Evolutionary conservation across 2,329 filamentous ascomycete species (phyloP).

Genomic region (Boeremia lycopersici): DNA sequence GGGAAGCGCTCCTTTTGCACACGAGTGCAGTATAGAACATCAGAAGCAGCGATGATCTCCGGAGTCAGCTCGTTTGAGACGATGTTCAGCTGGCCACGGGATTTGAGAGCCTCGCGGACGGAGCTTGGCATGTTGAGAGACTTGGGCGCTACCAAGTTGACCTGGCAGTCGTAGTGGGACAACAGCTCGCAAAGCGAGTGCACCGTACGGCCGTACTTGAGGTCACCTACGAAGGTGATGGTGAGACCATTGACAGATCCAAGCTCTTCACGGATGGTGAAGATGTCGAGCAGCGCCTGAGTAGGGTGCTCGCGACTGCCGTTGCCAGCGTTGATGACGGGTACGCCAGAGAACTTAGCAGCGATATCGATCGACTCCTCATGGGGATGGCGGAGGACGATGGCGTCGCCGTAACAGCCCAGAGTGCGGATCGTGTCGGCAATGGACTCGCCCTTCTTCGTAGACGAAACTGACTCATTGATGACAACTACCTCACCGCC

Average conservation of each 20-base stretch:
- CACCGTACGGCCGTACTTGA: slow-evolving; percentile 90
- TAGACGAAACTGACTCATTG: slow-evolving; percentile 82
- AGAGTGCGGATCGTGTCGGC: slow-evolving; percentile 94
- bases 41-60: slow-evolving; percentile 82
- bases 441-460: slow-evolving; percentile 91
- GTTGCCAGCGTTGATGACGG: slow-evolving; percentile 96
- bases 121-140: slow-evolving; percentile 76
- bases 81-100: slow-evolving; percentile 75
- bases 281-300: slow-evolving; percentile 95
- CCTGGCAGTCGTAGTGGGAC: slow-evolving; percentile 90
- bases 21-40: slow-evolving; percentile 95
- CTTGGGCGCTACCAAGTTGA: slow-evolving; percentile 88
- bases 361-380: slow-evolving; percentile 81
- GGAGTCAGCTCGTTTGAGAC: slow-evolving; percentile 82
- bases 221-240: slow-evolving; percentile 93
- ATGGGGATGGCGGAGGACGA: slow-evolving; percentile 93
- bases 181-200: slow-evolving; percentile 95
- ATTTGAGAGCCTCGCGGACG: slow-evolving; percentile 73
- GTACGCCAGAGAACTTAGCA: slow-evolving; percentile 84
- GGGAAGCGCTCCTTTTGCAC: slow-evolving; percentile 96
- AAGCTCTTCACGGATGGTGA: slow-evolving; percentile 96
- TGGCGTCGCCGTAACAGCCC: slow-evolving; percentile 90
- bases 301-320: slow-evolving; percentile 96
- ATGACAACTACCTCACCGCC: slow-evolving; percentile 86
- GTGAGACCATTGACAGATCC: slow-evolving; percentile 94